Conservation (phyloP, 495 filamentous ascomycete genomes). For the Penicillium cataractarum region DNA sequence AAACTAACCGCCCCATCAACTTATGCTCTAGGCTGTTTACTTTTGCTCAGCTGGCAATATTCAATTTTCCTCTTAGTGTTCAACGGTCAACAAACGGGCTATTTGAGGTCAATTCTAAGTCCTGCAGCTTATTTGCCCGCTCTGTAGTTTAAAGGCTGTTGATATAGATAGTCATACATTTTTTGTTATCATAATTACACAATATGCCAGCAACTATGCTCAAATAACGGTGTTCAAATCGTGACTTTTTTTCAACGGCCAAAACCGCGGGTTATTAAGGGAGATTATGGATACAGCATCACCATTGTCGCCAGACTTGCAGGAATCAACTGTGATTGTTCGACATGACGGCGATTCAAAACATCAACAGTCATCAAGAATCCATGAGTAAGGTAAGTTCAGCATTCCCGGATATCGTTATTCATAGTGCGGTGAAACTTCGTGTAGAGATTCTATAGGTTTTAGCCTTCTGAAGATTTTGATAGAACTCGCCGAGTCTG, state of each 20-base stretch:
- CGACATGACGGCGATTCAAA: background rate
- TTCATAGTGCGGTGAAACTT: background rate
- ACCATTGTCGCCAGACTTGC: background rate
- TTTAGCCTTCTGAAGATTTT: background rate
- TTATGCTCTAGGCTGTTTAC: background rate
- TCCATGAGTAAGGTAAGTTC: background rate
- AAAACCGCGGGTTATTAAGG: background rate
- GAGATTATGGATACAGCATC: background rate
- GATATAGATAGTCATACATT: background rate
- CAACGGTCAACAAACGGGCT: too few species aligned
- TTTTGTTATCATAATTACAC: background rate
- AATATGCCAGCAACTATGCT: background rate
- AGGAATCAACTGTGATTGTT: background rate
- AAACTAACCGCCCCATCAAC: too few species aligned
- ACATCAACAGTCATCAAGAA: background rate
- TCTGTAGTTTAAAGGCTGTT: background rate
- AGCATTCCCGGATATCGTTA: slow-evolving; percentile 1
- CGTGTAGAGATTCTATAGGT: background rate
- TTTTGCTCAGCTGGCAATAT: background rate
- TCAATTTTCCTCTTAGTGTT: background rate
- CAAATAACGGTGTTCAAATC: slow-evolving; percentile 2
- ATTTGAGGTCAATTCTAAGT: background rate
- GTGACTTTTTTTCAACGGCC: background rate
- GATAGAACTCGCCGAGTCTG: slow-evolving; percentile 1
- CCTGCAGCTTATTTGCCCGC: background rate